A percentile compares a stretch with the other conserved stretches of the same genome.
These are phyloP conservation scores for Mycena citricolor DNA, from an alignment of 1,284 basidiomycete species.

Conservation along the genomic window DNA sequence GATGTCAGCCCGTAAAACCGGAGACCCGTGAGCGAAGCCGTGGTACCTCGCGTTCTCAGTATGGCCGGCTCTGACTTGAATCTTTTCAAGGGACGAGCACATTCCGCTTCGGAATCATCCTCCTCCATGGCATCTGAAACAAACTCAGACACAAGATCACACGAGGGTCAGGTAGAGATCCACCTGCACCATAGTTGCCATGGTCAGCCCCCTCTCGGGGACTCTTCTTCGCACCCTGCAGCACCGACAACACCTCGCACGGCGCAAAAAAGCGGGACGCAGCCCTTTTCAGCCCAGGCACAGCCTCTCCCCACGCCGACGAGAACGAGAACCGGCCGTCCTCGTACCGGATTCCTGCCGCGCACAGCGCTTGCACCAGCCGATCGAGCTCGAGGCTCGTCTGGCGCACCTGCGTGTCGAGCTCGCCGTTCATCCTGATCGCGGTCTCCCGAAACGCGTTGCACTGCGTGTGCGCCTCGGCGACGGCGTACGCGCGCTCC, in stretches of 20 bases:
- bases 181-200: neutral
- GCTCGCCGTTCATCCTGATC: neutral
- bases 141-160: no score
- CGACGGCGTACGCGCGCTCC: no score
- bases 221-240: neutral
- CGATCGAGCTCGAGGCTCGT: neutral
- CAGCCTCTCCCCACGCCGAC: constrained; percentile 5
- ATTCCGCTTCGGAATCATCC: no score
- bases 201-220: neutral
- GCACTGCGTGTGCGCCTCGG: constrained; percentile 3
- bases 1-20: neutral
- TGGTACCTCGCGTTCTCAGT: neutral
- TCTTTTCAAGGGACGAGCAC: no score
- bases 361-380: constrained; percentile 1
- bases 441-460: constrained; percentile 6
- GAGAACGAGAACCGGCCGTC: constrained; percentile 11
- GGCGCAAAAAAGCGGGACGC: constrained; percentile 3
- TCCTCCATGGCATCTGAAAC: no score
- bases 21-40: neutral
- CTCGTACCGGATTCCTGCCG: constrained; percentile 7
- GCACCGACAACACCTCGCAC: neutral
- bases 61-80: no score
- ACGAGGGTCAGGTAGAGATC: neutral
- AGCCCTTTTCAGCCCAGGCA: neutral
- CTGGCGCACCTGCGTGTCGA: neutral